Base-by-base conservation (phyloP, 139 green algal genomes). In the Zygnema circumcarinatum region DNA sequence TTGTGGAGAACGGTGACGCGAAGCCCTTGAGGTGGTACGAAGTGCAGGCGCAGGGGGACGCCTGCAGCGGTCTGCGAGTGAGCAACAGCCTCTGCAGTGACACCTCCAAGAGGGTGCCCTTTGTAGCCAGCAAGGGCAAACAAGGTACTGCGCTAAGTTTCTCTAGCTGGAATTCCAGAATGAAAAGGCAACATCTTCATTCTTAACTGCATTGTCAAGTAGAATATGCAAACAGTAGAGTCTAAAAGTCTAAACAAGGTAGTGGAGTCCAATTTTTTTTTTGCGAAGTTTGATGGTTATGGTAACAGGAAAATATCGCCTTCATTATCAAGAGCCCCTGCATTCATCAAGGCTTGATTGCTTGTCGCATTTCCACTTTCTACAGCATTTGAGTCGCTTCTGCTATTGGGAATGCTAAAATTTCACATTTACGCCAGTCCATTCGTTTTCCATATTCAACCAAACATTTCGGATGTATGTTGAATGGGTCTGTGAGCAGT, bases 81-180 rank as follows among this genome's bases (percentile, higher is more conserved):
- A 85, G 41, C n/a, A 85, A 85, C 78, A 85, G 78, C 41, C 41
- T 85, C 25, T 85, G 78, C 20, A 85, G 31, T 42, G 69, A 78
- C 11, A 62, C 47, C 16, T 62, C 16, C 31, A 53, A 81, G 33
- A 85, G 74, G 32, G 78, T 85, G 1, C 78, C 78, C 0, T 85
- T 85, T 36, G 78, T 85, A 21, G 25, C 78, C 52, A 42, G 31
- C 38, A 62, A 81, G 3, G 74, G 74, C 42, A 47, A 53, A 81
- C 74, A 53, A 69, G 31, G 74, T 81, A 81, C 39, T 35, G 22
- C 68, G 20, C 16, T 1, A n/a, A n/a, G n/a, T n/a, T 36, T 53
- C 25, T 67, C 35, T 20, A 36, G 25, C 38, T 53, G 16, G 35
- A 76, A 36, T 53, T 36, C 20, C 25, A 53, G 20, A 53, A 76